These are phyloP conservation scores for Sclerotinia nivalis DNA, from an alignment of 2,329 filamentous ascomycete species.

Conservation along the genomic window DNA sequence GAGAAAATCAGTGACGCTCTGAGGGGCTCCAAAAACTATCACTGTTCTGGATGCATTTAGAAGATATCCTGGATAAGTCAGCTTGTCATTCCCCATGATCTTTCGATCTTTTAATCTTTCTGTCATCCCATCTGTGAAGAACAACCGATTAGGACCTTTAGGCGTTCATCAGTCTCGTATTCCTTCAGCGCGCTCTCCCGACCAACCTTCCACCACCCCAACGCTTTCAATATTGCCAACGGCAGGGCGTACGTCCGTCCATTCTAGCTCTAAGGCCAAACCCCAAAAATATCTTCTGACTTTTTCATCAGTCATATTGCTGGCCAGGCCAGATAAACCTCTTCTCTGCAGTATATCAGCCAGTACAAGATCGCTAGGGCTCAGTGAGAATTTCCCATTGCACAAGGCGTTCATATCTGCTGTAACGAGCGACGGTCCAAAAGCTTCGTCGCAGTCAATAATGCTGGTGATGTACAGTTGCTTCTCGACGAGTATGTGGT, in stretches of 20 bases:
- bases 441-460: not conserved
- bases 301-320: not conserved
- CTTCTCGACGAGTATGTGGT: no score
- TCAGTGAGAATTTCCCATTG: not conserved
- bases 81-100: no score
- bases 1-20: no score
- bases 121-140: not conserved
- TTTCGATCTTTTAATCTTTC: no score
- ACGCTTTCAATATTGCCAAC: not conserved
- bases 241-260: rapidly evolving
- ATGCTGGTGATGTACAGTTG: no score
- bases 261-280: not conserved
- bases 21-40: no score
- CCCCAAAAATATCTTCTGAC: not conserved
- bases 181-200: not conserved
- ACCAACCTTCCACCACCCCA: not conserved
- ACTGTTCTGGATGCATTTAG: no score
- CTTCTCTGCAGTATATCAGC: not conserved
- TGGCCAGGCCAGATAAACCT: not conserved
- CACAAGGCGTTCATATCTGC: not conserved
- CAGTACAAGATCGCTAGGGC: not conserved
- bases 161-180: not conserved
- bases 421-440: not conserved
- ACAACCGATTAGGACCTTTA: not conserved
- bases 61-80: no score